These are phyloP conservation scores for Gossypium anomalum DNA, from an alignment of 345 rosid genomes.

Conservation along the genomic window DNA sequence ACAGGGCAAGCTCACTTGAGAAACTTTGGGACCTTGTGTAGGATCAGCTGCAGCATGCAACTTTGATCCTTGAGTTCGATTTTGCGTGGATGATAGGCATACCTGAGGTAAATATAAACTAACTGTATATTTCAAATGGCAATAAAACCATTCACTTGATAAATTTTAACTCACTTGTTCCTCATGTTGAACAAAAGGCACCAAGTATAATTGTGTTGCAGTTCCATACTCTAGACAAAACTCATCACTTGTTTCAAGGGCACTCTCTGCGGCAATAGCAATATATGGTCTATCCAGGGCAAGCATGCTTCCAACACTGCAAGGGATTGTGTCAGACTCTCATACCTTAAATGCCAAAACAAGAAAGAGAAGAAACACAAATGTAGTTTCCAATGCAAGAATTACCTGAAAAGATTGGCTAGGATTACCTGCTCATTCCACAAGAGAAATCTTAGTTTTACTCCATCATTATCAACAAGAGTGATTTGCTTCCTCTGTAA, in stretches of 20 bases:
- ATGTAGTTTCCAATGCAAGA: conserved; percentile 22
- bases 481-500: conserved; percentile 57
- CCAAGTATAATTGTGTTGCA: conserved; percentile 80
- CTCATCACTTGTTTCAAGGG: conserved; percentile 46
- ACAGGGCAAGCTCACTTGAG: conserved; percentile 85
- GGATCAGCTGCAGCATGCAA: conserved; percentile 47
- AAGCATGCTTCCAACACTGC: conserved; percentile 81
- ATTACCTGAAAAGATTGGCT: conserved; percentile 83
- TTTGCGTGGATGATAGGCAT: conserved; percentile 58
- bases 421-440: conserved; percentile 89
- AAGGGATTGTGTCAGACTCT: conserved; percentile 12
- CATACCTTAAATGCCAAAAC: neutral
- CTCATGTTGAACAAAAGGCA: conserved; percentile 71
- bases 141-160: neutral
- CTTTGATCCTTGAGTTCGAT: conserved; percentile 60
- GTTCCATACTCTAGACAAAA: conserved; percentile 92
- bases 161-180: conserved; percentile 51
- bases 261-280: conserved; percentile 51
- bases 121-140: conserved; percentile 18
- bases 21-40: conserved; percentile 50
- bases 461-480: conserved; percentile 70
- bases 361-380: neutral
- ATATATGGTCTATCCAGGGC: conserved; percentile 87
- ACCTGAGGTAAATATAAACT: conserved; percentile 48
- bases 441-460: conserved; percentile 57